Base-by-base conservation (phyloP, 1,139 yeast species). In the Schwanniomyces etchellsii region DNA sequence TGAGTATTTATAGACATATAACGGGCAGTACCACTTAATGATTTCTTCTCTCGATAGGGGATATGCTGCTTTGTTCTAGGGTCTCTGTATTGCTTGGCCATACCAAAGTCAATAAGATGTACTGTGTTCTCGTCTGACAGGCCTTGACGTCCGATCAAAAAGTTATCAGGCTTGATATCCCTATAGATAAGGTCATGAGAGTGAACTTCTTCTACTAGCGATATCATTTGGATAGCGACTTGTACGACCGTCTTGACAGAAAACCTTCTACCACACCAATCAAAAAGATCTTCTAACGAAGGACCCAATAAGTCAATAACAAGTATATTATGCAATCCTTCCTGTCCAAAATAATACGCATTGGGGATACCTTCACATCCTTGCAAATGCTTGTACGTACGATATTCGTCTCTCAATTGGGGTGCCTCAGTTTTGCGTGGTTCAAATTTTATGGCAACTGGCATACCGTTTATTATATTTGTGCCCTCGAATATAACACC, bases 1-100 rank as follows among this genome's bases (percentile, higher is more conserved):
- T 91, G 98, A 27, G 98, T 91, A 64, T 91, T 91, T 48, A 91
- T 89, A 22, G 95, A 83, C 96, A 89, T 89, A 63, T 91, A 91
- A 52, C 98, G 77, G 9, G 97, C 97, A 3, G 98, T 91, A 30
- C 98, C 98, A 55, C 94, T 81, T 47, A 91, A 70, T 16, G 95
- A 80, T 60, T 91, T 91, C 56, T 89, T 81, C 57, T 91, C 97
- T 46, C 96, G 76, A 60, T 91, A 91, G 14, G 98, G 97, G 43
- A 91, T 91, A 62, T 91, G 98, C 54, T 81, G 91, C 53, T 86
- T 84, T 4, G 96, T 85, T 57, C 86, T 76, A 34, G 96, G 96
- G 56, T 91, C 97, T 48, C 96, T 74, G 60, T 85, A 91, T 54
- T 88, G 96, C 60, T 91, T 91, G 27, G 96, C 96, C 97, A 91